Evolutionary conservation across 2,329 filamentous ascomycete genomes (phyloP).

Genomic region (Exophiala spinifera): DNA sequence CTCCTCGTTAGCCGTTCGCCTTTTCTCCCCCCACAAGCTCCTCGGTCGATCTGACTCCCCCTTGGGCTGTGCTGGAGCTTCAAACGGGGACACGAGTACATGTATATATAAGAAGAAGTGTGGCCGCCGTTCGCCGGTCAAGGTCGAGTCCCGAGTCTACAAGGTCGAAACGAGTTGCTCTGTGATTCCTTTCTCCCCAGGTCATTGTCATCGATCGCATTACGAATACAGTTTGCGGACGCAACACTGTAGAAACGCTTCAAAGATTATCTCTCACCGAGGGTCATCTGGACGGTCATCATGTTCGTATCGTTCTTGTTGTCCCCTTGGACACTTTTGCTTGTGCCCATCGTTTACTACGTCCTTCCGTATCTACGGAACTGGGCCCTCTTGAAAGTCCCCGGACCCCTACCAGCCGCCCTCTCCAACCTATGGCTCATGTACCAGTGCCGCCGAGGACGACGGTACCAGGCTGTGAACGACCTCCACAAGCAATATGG

Average conservation of each 20-base stretch:
- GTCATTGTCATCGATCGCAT: too few relatives aligned
- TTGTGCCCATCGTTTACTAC: slow-evolving; percentile 54
- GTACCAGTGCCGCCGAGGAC: slow-evolving; percentile 61
- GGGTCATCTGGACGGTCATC: background rate
- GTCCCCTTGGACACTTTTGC: slow-evolving; percentile 44
- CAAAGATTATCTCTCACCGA: too few relatives aligned
- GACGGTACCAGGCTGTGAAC: slow-evolving; percentile 64
- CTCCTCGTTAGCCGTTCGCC: background rate
- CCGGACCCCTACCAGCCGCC: slow-evolving; percentile 53
- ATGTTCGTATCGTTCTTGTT: slow-evolving; percentile 28
- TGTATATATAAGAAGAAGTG: too few relatives aligned
- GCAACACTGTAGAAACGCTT: too few relatives aligned
- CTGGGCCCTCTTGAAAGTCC: slow-evolving; percentile 51
- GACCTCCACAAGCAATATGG: slow-evolving; percentile 71
- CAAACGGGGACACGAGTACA: too few relatives aligned
- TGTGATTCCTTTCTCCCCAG: too few relatives aligned
- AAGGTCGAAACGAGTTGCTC: too few relatives aligned
- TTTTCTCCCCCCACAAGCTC: background rate
- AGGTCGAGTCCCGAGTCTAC: too few relatives aligned
- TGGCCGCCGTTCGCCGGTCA: too few relatives aligned
- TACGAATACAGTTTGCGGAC: too few relatives aligned
- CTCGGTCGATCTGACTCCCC: too few relatives aligned
- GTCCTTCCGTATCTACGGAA: slow-evolving; percentile 57
- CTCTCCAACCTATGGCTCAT: slow-evolving; percentile 83
- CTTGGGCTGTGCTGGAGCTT: too few relatives aligned